These are phyloP conservation scores for Hymenotorrendiella dingleyae DNA, from an alignment of 2,329 filamentous ascomycete species.

Conservation along the genomic window DNA sequence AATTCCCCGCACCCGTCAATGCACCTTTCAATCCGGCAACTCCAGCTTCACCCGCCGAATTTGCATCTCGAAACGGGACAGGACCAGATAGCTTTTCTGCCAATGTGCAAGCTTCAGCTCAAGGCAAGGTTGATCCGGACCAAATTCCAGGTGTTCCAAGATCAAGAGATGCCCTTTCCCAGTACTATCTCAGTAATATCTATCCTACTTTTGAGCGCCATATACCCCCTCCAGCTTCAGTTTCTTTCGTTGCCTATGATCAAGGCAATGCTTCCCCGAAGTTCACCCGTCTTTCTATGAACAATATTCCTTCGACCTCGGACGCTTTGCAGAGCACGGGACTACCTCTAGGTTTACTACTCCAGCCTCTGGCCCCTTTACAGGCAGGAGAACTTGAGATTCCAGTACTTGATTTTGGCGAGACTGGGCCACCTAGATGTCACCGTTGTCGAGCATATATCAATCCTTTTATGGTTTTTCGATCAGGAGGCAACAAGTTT, in stretches of 20 bases:
- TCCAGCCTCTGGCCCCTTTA: constrained; percentile 81
- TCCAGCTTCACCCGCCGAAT: constrained; percentile 39
- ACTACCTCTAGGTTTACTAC: constrained; percentile 76
- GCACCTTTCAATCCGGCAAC: constrained; percentile 43
- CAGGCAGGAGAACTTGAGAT: constrained; percentile 82
- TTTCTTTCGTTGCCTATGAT: constrained; percentile 89
- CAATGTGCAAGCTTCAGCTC: constrained; percentile 54
- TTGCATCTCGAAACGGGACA: constrained; percentile 38
- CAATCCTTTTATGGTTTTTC: constrained; percentile 98
- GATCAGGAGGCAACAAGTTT: constrained; percentile 88
- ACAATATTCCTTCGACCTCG: constrained; percentile 79
- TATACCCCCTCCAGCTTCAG: constrained; percentile 78
- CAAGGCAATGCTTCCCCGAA: constrained; percentile 97
- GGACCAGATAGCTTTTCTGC: constrained; percentile 33
- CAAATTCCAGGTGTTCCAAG: constrained; percentile 87
- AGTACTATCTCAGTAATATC: constrained; percentile 78
- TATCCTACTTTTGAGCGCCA: constrained; percentile 96
- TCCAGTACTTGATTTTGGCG: constrained; percentile 92
- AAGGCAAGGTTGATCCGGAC: constrained; percentile 78
- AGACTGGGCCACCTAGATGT: constrained; percentile 82
- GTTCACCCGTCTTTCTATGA: constrained; percentile 83
- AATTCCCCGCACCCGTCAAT: constrained; percentile 56
- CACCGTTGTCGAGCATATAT: constrained; percentile 92
- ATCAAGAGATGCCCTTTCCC: constrained; percentile 75
- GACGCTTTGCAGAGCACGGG: constrained; percentile 77